Evolutionary conservation across 495 filamentous ascomycete genomes (phyloP), one percentile per base, ranked within the genome.

Genomic region (Xylaria intraflava): DNA sequence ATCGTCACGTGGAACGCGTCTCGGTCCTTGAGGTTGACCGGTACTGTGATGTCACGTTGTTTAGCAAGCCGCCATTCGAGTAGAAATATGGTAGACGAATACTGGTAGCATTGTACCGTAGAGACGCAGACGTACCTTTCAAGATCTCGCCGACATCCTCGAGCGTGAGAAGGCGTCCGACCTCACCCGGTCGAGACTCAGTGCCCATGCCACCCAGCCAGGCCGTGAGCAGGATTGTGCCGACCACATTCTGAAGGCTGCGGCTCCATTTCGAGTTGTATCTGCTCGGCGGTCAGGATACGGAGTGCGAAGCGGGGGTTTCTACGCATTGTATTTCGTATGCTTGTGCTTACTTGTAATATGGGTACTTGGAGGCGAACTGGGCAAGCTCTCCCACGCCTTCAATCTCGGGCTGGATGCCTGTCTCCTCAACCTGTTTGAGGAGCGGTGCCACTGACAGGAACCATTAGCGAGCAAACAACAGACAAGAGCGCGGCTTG

Each of bases 1-100:
- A 96, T 90, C 26, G 90, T 92, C 53, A 98, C 73, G 66, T 97
- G 93, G 79, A 98, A 98, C 23, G 83, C 79, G 68, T 97, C 94
- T 56, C 79, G 68, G 55, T 88, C 87, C 69, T 95, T 95, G 57
- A 96, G 80, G 65, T 96, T 96, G 59, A 95, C 84, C 20, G 93
- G 94, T n/a, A 97, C 93, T 95, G 56, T 14, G 30, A 11, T 11
- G 46, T 45, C 16, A 36, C 6, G 0, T 17, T 53, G 43, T 53
- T 36, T 45, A 17, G 14, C 4, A 29, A 9, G 27, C 27, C 9
- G 27, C 27, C 27, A 29, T 29, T 29, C 6, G 35, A 17, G n/a
- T n/a, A 35, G 31, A 35, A 35, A n/a, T 3, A n/a, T 8, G n/a
- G 35, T 8, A n/a, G n/a, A n/a, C n/a, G n/a, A n/a, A n/a, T 38